Percentiles rank a stretch among this genome's conserved stretches.
These are phyloP conservation scores for Lasiosphaeriaceae sp. DNA, from an alignment of 495 filamentous ascomycete genomes.

Conservation along the genomic window DNA sequence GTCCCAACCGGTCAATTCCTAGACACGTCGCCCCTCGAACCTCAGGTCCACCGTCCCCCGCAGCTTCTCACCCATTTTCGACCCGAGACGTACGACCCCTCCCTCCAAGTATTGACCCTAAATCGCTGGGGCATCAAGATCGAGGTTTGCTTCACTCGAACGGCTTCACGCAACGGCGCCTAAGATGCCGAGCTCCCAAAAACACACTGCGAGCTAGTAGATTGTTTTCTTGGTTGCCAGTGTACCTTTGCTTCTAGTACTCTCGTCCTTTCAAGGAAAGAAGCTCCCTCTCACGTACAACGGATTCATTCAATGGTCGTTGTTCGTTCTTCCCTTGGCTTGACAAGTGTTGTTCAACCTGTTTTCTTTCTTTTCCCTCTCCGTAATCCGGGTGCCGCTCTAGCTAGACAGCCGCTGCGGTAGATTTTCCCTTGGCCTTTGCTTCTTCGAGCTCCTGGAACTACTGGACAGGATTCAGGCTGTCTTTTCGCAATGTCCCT, in stretches of 20 bases:
- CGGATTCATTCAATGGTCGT: constrained; percentile 12
- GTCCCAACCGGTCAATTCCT: too few relatives aligned
- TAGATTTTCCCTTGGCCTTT: constrained; percentile 7
- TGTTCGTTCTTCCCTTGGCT: constrained; percentile 10
- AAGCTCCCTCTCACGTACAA: constrained; percentile 11
- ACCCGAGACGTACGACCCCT: too few relatives aligned
- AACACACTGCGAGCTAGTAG: not conserved
- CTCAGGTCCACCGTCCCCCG: too few relatives aligned
- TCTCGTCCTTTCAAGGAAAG: constrained; percentile 15
- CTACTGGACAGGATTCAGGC: not conserved
- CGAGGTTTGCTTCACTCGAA: not conserved
- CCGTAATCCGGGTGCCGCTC: not conserved
- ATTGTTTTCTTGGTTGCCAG: not conserved
- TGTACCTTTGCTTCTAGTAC: not conserved
- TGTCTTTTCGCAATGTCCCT: constrained; percentile 1
- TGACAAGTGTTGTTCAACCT: constrained; percentile 30
- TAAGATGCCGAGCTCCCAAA: not conserved
- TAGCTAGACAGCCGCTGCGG: not conserved
- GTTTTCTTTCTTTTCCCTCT: constrained; percentile 1
- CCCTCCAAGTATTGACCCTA: too few relatives aligned
- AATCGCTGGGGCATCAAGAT: too few relatives aligned
- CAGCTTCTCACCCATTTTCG: too few relatives aligned
- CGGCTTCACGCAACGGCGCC: not conserved
- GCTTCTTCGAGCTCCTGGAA: not conserved
- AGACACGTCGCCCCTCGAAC: too few relatives aligned